Evolutionary conservation across 1,139 yeast species (phyloP).

Genomic region (Kodamaea alishanica): DNA sequence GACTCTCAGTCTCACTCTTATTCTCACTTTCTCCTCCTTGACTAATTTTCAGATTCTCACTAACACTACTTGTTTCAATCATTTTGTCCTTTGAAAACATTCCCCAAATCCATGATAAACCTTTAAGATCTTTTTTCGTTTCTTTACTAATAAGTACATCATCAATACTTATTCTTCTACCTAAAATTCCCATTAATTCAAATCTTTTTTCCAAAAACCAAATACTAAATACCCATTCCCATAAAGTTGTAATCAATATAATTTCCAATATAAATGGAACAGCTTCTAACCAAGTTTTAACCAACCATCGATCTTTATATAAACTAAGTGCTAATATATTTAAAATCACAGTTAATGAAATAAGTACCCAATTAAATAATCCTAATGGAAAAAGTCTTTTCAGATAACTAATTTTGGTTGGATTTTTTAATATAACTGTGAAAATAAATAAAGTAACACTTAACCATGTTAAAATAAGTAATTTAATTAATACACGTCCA

Average conservation of each 20-base stretch:
- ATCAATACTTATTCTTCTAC: constrained; percentile 42
- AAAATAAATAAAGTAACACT: constrained; percentile 26
- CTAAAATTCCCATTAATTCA: constrained; percentile 47
- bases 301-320: constrained; percentile 30
- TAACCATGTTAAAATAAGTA: constrained; percentile 28
- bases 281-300: constrained; percentile 38
- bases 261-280: constrained; percentile 37
- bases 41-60: too few relatives aligned
- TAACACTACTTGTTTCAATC: too few relatives aligned
- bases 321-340: constrained; percentile 25
- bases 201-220: constrained; percentile 37
- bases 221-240: constrained; percentile 54
- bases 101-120: too few relatives aligned
- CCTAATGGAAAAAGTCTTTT: constrained; percentile 40
- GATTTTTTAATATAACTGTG: constrained; percentile 28
- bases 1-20: too few relatives aligned
- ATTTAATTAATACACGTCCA: constrained; percentile 17
- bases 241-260: constrained; percentile 37
- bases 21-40: too few relatives aligned
- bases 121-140: too few relatives aligned
- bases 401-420: constrained; percentile 34
- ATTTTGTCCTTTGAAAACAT: too few relatives aligned
- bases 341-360: constrained; percentile 28
- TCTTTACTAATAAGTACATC: constrained; percentile 20
- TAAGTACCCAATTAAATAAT: constrained; percentile 32